These are phyloP conservation scores for Carex myosuroides DNA, from an alignment of 176 grass and related monocot species.

Conservation along the genomic window DNA sequence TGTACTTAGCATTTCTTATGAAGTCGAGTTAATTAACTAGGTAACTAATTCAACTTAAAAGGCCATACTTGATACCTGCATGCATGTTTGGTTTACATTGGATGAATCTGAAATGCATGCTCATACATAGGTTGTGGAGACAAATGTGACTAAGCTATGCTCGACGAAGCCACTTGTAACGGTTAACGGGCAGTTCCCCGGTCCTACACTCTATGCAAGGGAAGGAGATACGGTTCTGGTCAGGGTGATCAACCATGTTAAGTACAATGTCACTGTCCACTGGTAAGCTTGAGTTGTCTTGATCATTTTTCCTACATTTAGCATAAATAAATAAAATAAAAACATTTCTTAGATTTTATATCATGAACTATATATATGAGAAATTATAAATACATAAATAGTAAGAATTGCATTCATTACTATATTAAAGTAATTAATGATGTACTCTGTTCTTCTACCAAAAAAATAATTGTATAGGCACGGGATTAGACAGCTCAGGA, in stretches of 20 bases:
- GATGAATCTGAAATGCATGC: background rate
- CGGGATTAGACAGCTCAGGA: conserved; percentile 40
- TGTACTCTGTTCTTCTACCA: background rate
- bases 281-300: conserved; percentile 35
- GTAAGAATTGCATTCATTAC: background rate
- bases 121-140: conserved; percentile 38
- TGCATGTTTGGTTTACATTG: background rate
- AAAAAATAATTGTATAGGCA: conserved; percentile 32
- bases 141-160: conserved; percentile 46
- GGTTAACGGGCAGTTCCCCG: conserved; percentile 47
- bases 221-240: conserved; percentile 59
- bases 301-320: background rate
- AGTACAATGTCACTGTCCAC: conserved; percentile 59
- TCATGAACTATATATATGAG: background rate
- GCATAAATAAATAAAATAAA: background rate
- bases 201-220: conserved; percentile 48
- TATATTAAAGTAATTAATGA: background rate
- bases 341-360: background rate
- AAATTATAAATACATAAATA: background rate
- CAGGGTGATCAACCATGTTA: conserved; percentile 60
- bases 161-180: conserved; percentile 58
- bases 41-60: background rate
- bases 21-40: background rate
- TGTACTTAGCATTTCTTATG: background rate
- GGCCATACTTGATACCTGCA: too few relatives aligned